Base-by-base conservation (phyloP, 371 early-diverging fungal species). In the Circinella umbellata region DNA sequence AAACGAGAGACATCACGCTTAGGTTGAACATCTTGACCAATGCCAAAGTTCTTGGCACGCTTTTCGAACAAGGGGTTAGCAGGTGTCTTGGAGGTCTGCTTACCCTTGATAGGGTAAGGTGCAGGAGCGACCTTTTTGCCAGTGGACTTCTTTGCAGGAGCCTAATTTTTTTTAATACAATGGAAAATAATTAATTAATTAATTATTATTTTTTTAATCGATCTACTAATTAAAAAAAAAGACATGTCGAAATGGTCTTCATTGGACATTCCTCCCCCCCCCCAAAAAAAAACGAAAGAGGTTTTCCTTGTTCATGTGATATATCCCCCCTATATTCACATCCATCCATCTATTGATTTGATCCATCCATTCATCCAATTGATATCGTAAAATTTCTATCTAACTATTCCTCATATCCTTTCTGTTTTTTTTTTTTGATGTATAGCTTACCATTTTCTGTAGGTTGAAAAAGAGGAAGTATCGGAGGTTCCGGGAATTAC, bases 1-100 rank as follows among this genome's bases (percentile, higher is more conserved):
- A 94, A 98, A 85, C 98, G 96, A 73, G 95, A 88, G 59, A 99
- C 88, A 87, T 99, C 95, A 78, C 94, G 93, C 85, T 90, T 91
- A 84, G 98, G 98, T 87, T 95, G 98, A 81, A 98, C 86, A 82
- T 93, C 96, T 81, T 94, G 91, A 72, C 91, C 90, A 74, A 98
- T 92, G 77, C 93, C 93, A 81, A 95, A 98, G 91, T 95, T 96
- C 80, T 92, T 89, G 78, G 95, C 90, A 68, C 89, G 86, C 89
- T 94, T 93, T 89, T 97, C 98, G 75, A 97, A 88, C 76, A 96
- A 88, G 69, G 98, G 96, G 91, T 97, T 94, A 73, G 83, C 81
- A 70, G 88, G 79, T 70, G 84, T 82, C 91, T 93, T 94, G 74
- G 91, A 74, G 73, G 87, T 72, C 72, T 81, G 82, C 86, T 90